These are phyloP conservation scores for Diaporthe eres DNA, from an alignment of 2,329 filamentous ascomycete genomes.

Conservation along the genomic window DNA sequence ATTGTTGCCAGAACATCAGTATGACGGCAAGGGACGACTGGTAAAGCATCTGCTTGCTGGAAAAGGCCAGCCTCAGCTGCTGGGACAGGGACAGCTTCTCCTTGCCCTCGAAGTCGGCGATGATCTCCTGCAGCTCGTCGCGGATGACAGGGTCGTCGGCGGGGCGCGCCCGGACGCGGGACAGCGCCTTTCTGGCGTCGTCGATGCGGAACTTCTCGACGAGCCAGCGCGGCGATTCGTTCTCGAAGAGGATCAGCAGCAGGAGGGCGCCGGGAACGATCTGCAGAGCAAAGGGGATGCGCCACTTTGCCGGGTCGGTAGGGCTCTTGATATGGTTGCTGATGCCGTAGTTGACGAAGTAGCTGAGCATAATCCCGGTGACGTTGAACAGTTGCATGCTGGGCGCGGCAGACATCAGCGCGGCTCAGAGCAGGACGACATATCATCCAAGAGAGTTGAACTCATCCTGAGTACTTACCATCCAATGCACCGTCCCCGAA, in stretches of 20 bases:
- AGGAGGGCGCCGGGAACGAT: constrained; percentile 56
- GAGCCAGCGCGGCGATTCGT: constrained; percentile 57
- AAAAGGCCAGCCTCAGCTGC: constrained; percentile 60
- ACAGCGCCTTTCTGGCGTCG: constrained; percentile 55
- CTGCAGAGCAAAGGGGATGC: constrained; percentile 59
- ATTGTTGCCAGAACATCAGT: constrained; percentile 43
- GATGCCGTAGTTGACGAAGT: constrained; percentile 42
- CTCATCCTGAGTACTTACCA: constrained; percentile 2
- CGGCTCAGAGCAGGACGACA: background rate
- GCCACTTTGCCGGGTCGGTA: constrained; percentile 52
- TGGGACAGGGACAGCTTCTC: constrained; percentile 45
- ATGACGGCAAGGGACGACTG: constrained; percentile 47
- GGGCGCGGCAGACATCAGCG: background rate
- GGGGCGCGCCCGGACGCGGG: constrained; percentile 64
- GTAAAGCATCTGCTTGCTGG: constrained; percentile 57
- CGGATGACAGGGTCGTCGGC: constrained; percentile 66
- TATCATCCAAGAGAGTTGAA: background rate
- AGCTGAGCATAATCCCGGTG: constrained; percentile 41
- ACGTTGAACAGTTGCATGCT: constrained; percentile 42
- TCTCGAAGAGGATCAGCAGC: constrained; percentile 52
- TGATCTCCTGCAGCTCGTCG: constrained; percentile 70
- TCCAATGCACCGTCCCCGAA: constrained; percentile 40
- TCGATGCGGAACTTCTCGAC: constrained; percentile 54
- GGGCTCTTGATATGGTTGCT: constrained; percentile 37
- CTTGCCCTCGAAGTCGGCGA: constrained; percentile 68